phyloP scores from a whole-genome alignment of 352 stramenopile species.

The Phytophthora quininea region DNA sequence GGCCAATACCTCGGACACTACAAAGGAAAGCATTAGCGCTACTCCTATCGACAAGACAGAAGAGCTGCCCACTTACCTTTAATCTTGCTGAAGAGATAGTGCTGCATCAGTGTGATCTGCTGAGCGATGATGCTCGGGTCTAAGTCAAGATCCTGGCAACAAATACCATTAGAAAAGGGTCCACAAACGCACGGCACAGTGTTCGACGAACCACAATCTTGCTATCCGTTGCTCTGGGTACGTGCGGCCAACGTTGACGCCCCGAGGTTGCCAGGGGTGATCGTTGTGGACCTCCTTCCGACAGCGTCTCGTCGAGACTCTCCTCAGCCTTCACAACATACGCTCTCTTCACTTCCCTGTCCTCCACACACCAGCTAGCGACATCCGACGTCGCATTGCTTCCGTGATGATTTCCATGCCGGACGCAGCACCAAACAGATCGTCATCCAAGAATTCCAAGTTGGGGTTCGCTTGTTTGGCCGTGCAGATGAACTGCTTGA shows the following conservation, averaged over 20 bases:
- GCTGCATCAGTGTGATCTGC: conserved; percentile 87
- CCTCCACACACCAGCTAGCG: conserved; percentile 75
- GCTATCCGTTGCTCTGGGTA: conserved; percentile 37
- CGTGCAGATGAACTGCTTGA: conserved; percentile 74
- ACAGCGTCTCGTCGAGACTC: conserved; percentile 27
- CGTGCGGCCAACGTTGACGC: conserved; percentile 42
- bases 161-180: conserved; percentile 7
- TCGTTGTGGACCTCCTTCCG: conserved; percentile 41
- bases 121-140: conserved; percentile 81
- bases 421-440: conserved; percentile 65
- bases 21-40: neutral
- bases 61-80: conserved; percentile 50
- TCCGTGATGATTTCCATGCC: conserved; percentile 84
- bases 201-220: conserved; percentile 60
- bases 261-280: conserved; percentile 65
- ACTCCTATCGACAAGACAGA: neutral
- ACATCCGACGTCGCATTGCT: conserved; percentile 73
- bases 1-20: conserved; percentile 82
- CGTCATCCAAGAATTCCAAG: conserved; percentile 76
- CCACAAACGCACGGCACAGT: neutral
- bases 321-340: conserved; percentile 66
- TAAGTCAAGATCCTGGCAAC: conserved; percentile 69
- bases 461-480: conserved; percentile 66
- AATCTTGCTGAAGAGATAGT: conserved; percentile 90
- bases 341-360: conserved; percentile 60